phyloP scores from a whole-genome alignment of 2,329 filamentous ascomycete species.

The Magnaporthiopsis incrustans region DNA sequence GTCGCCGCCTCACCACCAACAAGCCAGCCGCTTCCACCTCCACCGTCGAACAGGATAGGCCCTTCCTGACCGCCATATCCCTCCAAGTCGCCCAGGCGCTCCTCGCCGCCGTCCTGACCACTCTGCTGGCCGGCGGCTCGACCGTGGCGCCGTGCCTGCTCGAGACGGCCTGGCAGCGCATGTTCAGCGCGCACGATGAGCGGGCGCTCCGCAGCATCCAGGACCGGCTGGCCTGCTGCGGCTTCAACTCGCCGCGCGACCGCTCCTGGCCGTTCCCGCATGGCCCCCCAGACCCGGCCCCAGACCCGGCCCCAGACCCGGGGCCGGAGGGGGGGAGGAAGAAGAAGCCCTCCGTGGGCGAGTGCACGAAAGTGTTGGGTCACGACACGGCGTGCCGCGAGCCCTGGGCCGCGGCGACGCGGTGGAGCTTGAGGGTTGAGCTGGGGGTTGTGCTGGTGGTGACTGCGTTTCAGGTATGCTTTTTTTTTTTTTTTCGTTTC shows the following conservation, averaged over 20 bases:
- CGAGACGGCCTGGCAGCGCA: slow-evolving; percentile 43
- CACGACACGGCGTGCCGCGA: slow-evolving; percentile 39
- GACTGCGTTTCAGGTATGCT: slow-evolving; percentile 45
- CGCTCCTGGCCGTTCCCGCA: slow-evolving; percentile 54
- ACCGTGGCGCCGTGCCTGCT: slow-evolving; percentile 36
- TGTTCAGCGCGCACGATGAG: slow-evolving; percentile 45
- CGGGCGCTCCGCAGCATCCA: slow-evolving; percentile 51
- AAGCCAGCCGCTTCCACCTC: not conserved
- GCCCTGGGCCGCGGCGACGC: slow-evolving; percentile 49
- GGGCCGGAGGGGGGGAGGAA: no score
- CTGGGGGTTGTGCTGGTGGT: slow-evolving; percentile 45
- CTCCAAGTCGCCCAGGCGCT: slow-evolving; percentile 8
- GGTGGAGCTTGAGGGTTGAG: slow-evolving; percentile 43
- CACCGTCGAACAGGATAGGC: not conserved
- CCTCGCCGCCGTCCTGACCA: slow-evolving; percentile 31
- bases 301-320: no score
- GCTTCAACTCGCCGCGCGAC: slow-evolving; percentile 48
- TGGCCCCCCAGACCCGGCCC: no score
- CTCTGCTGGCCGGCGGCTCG: slow-evolving; percentile 28
- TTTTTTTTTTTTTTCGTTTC: not conserved
- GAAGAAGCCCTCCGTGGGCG: no score
- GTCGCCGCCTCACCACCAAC: slow-evolving; percentile 1
- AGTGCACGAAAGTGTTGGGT: slow-evolving; percentile 38
- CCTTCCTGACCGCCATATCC: not conserved
- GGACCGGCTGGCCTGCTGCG: slow-evolving; percentile 59